Percentiles rank a stretch among this genome's conserved stretches.
These are phyloP conservation scores for Coccomyxa subellipsoidea DNA, from an alignment of 163 green algal genomes.

Conservation along the genomic window DNA sequence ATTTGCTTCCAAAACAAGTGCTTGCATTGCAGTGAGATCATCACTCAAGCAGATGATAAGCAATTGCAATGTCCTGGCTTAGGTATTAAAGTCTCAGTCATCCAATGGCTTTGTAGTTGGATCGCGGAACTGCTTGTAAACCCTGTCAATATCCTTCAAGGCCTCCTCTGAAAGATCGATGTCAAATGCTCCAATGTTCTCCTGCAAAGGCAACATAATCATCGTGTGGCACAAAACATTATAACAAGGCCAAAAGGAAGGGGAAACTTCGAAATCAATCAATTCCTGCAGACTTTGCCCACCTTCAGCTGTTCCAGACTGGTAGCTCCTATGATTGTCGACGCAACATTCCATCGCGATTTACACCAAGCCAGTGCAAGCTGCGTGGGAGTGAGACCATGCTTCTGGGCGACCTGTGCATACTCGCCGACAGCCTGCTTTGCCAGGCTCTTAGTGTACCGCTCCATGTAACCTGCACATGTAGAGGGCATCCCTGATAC, in stretches of 20 bases:
- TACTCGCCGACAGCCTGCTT: conserved; percentile 61
- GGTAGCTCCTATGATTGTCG: conserved; percentile 75
- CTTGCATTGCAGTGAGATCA: too few relatives aligned
- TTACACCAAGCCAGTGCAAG: conserved; percentile 78
- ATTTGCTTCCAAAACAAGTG: too few relatives aligned
- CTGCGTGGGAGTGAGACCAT: conserved; percentile 71
- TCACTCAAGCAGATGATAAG: not conserved
- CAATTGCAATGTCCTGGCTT: not conserved
- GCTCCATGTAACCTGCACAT: conserved; percentile 55
- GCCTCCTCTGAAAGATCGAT: conserved; percentile 40
- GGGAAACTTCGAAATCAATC: not conserved
- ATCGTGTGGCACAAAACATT: too few relatives aligned
- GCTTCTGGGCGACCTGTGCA: conserved; percentile 54
- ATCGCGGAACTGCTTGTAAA: conserved; percentile 13
- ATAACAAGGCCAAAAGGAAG: too few relatives aligned
- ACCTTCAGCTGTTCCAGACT: conserved; percentile 63
- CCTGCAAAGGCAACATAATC: too few relatives aligned
- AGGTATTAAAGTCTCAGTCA: not conserved
- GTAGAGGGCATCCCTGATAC: not conserved
- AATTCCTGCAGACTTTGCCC: not conserved
- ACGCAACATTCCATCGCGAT: conserved; percentile 48
- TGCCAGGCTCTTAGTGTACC: conserved; percentile 42
- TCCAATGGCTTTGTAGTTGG: conserved; percentile 12
- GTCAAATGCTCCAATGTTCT: conserved; percentile 53
- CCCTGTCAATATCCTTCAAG: conserved; percentile 46